phyloP scores from a whole-genome alignment of 805 yeast genomes.

The Candida berthetii region DNA sequence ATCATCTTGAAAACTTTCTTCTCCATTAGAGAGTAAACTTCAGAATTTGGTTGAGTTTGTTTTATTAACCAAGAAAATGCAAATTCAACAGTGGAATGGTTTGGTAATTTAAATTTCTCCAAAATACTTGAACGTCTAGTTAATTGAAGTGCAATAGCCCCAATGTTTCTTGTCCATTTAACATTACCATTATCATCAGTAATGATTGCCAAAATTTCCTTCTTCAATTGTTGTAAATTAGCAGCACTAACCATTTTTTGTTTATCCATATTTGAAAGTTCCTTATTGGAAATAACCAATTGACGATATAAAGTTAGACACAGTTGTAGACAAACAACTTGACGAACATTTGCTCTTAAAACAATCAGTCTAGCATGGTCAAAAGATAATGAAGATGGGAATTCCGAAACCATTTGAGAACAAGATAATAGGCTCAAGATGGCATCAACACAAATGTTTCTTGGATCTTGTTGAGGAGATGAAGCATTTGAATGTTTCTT shows the following conservation, averaged over 20 bases:
- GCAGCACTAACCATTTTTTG: slow-evolving; percentile 28
- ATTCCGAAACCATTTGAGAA: slow-evolving; percentile 73
- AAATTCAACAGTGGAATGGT: slow-evolving; percentile 34
- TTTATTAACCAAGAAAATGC: slow-evolving; percentile 75
- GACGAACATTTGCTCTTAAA: slow-evolving; percentile 80
- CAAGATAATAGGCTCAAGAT: slow-evolving; percentile 65
- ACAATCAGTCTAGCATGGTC: slow-evolving; percentile 77
- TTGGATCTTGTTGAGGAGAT: slow-evolving; percentile 16
- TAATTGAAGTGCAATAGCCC: slow-evolving; percentile 64
- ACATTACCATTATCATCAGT: slow-evolving; percentile 82
- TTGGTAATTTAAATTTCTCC: slow-evolving; percentile 22
- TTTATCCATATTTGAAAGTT: background rate
- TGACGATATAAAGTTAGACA: slow-evolving; percentile 72
- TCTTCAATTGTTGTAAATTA: slow-evolving; percentile 45
- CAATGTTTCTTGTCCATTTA: slow-evolving; percentile 84
- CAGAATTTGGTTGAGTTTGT: slow-evolving; percentile 80
- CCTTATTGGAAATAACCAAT: slow-evolving; percentile 34
- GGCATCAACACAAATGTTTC: slow-evolving; percentile 40
- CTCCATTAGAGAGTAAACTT: slow-evolving; percentile 73
- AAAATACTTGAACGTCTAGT: slow-evolving; percentile 31
- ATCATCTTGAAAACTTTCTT: slow-evolving; percentile 51
- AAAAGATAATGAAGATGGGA: slow-evolving; percentile 78
- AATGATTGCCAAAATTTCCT: slow-evolving; percentile 70
- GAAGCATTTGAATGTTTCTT: slow-evolving; percentile 6
- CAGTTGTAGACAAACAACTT: slow-evolving; percentile 72